These are phyloP conservation scores for Coemansia sp. DNA, from an alignment of 192 early-diverging fungal species.

Conservation along the genomic window DNA sequence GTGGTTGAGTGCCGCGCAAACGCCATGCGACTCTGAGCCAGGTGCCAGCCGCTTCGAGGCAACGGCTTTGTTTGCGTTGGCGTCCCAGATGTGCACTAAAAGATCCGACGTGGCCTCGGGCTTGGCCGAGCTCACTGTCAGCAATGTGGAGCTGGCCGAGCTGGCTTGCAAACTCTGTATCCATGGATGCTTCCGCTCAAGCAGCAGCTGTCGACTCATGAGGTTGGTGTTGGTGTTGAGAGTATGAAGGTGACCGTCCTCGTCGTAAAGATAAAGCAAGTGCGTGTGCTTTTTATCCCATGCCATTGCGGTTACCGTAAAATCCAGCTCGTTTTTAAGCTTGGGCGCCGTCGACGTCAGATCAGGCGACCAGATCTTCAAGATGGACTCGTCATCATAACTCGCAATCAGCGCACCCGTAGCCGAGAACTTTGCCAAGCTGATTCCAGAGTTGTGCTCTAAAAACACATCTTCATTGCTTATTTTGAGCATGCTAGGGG, in stretches of 20 bases:
- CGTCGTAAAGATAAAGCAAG: slow-evolving; percentile 48
- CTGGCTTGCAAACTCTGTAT: slow-evolving; percentile 44
- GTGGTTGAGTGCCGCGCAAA: slow-evolving; percentile 49
- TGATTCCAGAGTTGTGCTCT: slow-evolving; percentile 48
- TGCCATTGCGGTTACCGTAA: slow-evolving; percentile 43
- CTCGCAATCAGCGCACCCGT: slow-evolving; percentile 48
- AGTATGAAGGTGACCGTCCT: slow-evolving; percentile 43
- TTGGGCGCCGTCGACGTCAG: slow-evolving; percentile 25
- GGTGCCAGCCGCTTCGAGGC: slow-evolving; percentile 24
- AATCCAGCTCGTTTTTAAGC: slow-evolving; percentile 52
- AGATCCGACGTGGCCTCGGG: slow-evolving; percentile 41
- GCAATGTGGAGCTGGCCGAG: slow-evolving; percentile 34
- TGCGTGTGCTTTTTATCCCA: slow-evolving; percentile 49
- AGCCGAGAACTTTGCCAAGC: slow-evolving; percentile 42
- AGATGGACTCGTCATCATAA: slow-evolving; percentile 52
- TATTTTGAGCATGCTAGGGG: slow-evolving; percentile 37
- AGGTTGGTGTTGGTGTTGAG: slow-evolving; percentile 48
- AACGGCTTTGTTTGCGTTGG: slow-evolving; percentile 20
- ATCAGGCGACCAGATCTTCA: slow-evolving; percentile 51
- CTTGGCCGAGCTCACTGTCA: slow-evolving; percentile 38
- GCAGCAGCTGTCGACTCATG: slow-evolving; percentile 32
- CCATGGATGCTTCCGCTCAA: slow-evolving; percentile 33
- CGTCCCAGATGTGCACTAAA: slow-evolving; percentile 42
- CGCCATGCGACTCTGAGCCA: slow-evolving; percentile 29
- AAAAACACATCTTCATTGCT: slow-evolving; percentile 51